phyloP scores from a whole-genome alignment of 2,329 filamentous ascomycete genomes.

The Ophiostoma sp. region DNA sequence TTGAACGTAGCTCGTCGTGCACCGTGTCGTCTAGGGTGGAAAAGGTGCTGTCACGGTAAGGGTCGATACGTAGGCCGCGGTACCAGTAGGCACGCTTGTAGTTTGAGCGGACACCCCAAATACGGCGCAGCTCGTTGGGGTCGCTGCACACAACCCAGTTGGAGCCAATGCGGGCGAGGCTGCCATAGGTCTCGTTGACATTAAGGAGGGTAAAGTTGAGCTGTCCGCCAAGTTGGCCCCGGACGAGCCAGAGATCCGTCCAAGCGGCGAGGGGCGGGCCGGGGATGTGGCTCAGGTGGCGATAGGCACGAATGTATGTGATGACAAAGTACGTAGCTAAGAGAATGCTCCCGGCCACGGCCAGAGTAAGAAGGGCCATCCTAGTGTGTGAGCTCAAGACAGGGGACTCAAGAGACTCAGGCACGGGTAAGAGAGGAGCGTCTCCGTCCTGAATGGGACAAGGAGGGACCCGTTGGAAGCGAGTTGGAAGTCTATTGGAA shows the following conservation, averaged over 20 bases:
- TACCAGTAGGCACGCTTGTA: slow-evolving; percentile 39
- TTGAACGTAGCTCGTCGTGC: slow-evolving; percentile 38
- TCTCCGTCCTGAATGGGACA: not conserved
- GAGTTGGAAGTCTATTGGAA: not conserved
- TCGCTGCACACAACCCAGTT: slow-evolving; percentile 33
- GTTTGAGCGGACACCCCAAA: slow-evolving; percentile 31
- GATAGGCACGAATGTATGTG: slow-evolving; percentile 13
- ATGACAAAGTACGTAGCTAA: slow-evolving; percentile 9
- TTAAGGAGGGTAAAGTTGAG: slow-evolving; percentile 29
- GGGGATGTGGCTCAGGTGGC: slow-evolving; percentile 30
- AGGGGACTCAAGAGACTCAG: too few species aligned
- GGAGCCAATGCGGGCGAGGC: slow-evolving; percentile 30
- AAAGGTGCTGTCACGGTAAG: slow-evolving; percentile 46
- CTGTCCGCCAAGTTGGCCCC: slow-evolving; percentile 29
- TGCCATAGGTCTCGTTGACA: slow-evolving; percentile 28
- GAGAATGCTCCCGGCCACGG: slow-evolving; percentile 1
- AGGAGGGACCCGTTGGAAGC: not conserved
- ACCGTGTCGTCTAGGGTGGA: slow-evolving; percentile 43
- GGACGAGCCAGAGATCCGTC: slow-evolving; percentile 33
- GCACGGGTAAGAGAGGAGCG: not conserved
- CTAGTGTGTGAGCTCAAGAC: not conserved
- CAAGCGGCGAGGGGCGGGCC: slow-evolving; percentile 31
- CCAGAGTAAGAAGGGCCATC: slow-evolving; percentile 10
- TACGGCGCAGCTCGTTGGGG: slow-evolving; percentile 30
- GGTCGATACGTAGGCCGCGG: slow-evolving; percentile 46